A percentile compares a stretch with the other conserved stretches of the same genome.
Conservation (phyloP, 257 asterid genomes). For the Haberlea rhodopensis region DNA sequence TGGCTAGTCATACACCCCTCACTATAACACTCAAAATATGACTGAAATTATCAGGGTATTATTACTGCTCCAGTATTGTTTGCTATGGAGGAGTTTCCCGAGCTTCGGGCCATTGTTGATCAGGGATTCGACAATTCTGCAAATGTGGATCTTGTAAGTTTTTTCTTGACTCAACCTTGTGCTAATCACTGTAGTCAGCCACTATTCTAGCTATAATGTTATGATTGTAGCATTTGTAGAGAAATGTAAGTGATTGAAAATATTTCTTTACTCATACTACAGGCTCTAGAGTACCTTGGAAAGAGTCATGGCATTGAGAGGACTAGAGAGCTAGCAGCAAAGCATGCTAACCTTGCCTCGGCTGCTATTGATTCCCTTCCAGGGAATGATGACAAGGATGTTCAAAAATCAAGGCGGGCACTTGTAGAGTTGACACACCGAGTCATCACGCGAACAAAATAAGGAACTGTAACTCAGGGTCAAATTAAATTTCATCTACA, state of each 20-base stretch:
- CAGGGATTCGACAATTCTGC: constrained; percentile 71
- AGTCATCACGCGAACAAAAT: constrained; percentile 81
- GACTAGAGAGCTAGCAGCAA: constrained; percentile 76
- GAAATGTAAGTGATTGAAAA: not conserved
- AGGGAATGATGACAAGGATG: constrained; percentile 62
- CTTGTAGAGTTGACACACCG: constrained; percentile 73
- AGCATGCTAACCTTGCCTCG: constrained; percentile 83
- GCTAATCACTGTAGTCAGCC: not conserved
- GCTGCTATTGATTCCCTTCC: constrained; percentile 76
- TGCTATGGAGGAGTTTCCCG: constrained; percentile 91
- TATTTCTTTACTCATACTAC: constrained; percentile 21
- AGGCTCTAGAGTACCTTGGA: constrained; percentile 82
- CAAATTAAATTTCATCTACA: constrained; percentile 17
- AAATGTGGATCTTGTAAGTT: constrained; percentile 77
- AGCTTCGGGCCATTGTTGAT: constrained; percentile 60
- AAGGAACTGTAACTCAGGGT: constrained; percentile 17
- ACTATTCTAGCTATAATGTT: not conserved
- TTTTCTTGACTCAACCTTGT: constrained; percentile 7
- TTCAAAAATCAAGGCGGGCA: constrained; percentile 77
- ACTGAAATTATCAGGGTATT: constrained; percentile 54
- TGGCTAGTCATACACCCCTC: not conserved
- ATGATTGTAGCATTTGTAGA: too few species aligned
- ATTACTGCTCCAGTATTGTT: constrained; percentile 89
- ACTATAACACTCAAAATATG: constrained; percentile 11
- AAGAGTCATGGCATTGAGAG: constrained; percentile 78